Base-by-base conservation (phyloP, 1,284 basidiomycete genomes). In the Papiliotrema laurentii region DNA sequence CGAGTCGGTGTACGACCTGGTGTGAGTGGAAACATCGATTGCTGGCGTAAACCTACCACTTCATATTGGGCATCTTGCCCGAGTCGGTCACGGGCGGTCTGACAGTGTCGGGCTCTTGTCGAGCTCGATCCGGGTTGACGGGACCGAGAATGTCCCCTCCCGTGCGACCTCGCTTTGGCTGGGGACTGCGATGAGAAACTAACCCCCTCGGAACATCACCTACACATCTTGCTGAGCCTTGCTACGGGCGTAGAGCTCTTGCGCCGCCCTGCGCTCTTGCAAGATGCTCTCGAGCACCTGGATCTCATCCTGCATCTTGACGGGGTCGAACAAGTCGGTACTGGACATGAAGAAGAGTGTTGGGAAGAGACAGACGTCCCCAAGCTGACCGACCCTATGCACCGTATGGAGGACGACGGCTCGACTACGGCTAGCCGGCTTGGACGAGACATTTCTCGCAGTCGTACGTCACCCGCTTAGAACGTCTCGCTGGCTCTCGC, bases 11-110 rank as follows among this genome's bases (percentile, higher is more conserved):
- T 86, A 85, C 0, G 84, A 47, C 50, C 50, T 51, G 38, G 18
- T 21, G 33, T 47, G 19, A 47, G 45, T 35, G 19, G 16, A 11
- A 28, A 16, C 36, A 6, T 9, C 13, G 21, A 19, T 3, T 21
- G 25, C 25, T 16, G 21, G 11, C 22, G 25, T 16, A 35, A 5
- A 5, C 50, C 43, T n/a, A 80, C 85, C 85, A 86, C 65, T 85
- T 86, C 11, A 82, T 80, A 56, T 84, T 84, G 6, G 62, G 51
- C 81, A 86, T 73, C 51, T 73, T 76, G 21, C 85, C 85, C 51
- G 77, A 68, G 62, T 87, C 85, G 0, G 83, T 85, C 2, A 77
- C 76, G 1, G 85, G 85, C 16, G 83, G 82, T 2, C 83, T 81
- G 22, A 86, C 66, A 3, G 80, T 55, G 60, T 84, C 83, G 1